These are phyloP conservation scores for Citrus sinensis DNA, from an alignment of 345 rosid species.

Conservation along the genomic window DVS_A1.0 CM039168.1:1752501-1753000, in stretches of 20 bases:
- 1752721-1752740: too few relatives aligned
- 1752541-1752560: not conserved
- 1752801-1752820: not conserved
- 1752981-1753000: not conserved
- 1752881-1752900: not conserved
- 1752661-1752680: not conserved
- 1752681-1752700: not conserved
- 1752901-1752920: not conserved
- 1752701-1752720: not conserved
- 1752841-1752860: not conserved
- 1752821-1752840: not conserved
- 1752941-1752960: not conserved
- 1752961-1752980: not conserved
- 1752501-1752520: not conserved
- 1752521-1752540: not conserved
- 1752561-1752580: not conserved
- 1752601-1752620: not conserved
- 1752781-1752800: not conserved
- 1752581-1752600: not conserved
- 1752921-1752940: not conserved
- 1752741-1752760: not conserved
- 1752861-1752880: not conserved
- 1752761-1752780: slow-evolving; percentile 1
- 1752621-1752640: not conserved
- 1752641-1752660: not conserved